A percentile compares a stretch with the other conserved stretches of the same genome.
Evolutionary conservation across 2,329 filamentous ascomycete species (phyloP).

Genomic region (Blastomyces gilchristii): DNA sequence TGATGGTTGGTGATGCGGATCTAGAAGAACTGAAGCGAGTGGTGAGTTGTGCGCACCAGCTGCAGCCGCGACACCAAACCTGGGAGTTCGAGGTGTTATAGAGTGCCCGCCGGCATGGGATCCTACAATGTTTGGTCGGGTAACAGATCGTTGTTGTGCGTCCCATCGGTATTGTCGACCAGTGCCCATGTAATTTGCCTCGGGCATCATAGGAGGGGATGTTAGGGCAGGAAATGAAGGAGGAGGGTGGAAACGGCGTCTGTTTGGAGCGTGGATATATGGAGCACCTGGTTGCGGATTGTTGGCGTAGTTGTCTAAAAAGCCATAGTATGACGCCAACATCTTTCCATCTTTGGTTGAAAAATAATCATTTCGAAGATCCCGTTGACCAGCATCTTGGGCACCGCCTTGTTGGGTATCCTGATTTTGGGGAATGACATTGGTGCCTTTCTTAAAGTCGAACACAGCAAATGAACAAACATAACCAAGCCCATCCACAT

Average conservation of each 20-base stretch:
- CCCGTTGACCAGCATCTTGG: slow-evolving; percentile 33
- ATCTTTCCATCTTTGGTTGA: slow-evolving; percentile 95
- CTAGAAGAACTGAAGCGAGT: slow-evolving; percentile 36
- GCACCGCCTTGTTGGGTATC: slow-evolving; percentile 26
- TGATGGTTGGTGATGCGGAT: slow-evolving; percentile 39
- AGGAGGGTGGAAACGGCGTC: slow-evolving; percentile 60
- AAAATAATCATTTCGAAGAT: slow-evolving; percentile 84
- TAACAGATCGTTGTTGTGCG: slow-evolving; percentile 12
- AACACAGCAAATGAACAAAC: slow-evolving; percentile 97
- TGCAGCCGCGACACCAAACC: slow-evolving; percentile 15
- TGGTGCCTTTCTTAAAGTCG: slow-evolving; percentile 77
- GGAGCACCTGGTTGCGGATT: slow-evolving; percentile 60
- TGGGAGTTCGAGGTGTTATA: slow-evolving; percentile 20
- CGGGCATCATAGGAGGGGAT: slow-evolving; percentile 25
- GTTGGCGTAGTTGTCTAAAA: slow-evolving; percentile 80
- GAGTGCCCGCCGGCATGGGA: slow-evolving; percentile 22
- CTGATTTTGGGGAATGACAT: slow-evolving; percentile 37
- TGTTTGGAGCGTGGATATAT: slow-evolving; percentile 39
- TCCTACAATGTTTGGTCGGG: slow-evolving; percentile 16
- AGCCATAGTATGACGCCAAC: slow-evolving; percentile 93
- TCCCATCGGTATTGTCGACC: slow-evolving; percentile 22
- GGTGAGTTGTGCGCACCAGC: slow-evolving; percentile 26
- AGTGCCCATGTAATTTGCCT: slow-evolving; percentile 1
- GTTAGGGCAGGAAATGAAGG: slow-evolving; percentile 63
- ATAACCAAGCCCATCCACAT: slow-evolving; percentile 90